Conservation (phyloP, 2,329 filamentous ascomycete genomes). For the Phoma sp. region DNA sequence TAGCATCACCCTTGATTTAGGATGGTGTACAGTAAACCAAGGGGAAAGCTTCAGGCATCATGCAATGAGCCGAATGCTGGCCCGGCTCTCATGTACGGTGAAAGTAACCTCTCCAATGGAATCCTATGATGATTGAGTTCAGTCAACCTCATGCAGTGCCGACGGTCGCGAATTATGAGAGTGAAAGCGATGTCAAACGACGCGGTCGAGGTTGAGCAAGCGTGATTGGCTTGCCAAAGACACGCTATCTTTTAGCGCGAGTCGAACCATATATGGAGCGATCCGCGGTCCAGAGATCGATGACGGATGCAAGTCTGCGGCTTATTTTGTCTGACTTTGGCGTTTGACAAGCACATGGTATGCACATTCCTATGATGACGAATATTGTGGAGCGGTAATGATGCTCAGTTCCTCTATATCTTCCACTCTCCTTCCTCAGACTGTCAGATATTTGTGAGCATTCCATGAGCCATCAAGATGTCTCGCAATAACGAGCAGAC, state of each 20-base stretch:
- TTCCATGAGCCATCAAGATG: conserved; percentile 20
- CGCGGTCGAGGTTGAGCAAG: neutral
- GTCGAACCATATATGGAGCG: conserved; percentile 4
- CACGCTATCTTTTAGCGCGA: neutral
- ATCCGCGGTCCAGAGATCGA: conserved; percentile 10
- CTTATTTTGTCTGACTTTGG: conserved; percentile 4
- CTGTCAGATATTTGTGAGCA: neutral
- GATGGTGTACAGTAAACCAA: too few species aligned
- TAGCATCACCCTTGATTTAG: too few species aligned
- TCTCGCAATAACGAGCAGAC: conserved; percentile 46
- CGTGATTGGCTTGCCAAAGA: neutral
- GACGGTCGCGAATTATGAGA: too few species aligned
- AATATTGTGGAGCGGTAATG: conserved; percentile 5
- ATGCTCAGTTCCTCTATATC: neutral
- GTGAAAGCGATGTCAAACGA: too few species aligned
- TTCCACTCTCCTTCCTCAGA: neutral
- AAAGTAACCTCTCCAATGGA: too few species aligned
- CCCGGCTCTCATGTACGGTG: too few species aligned
- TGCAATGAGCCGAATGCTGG: too few species aligned
- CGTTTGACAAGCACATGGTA: conserved; percentile 1
- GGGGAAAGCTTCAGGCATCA: too few species aligned
- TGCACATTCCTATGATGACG: conserved; percentile 11
- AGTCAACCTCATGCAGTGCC: too few species aligned
- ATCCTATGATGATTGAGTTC: too few species aligned
- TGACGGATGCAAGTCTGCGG: conserved; percentile 12